Evolutionary conservation across 2,329 filamentous ascomycete species (phyloP).

Genomic region (Claviceps spartinae): DNA sequence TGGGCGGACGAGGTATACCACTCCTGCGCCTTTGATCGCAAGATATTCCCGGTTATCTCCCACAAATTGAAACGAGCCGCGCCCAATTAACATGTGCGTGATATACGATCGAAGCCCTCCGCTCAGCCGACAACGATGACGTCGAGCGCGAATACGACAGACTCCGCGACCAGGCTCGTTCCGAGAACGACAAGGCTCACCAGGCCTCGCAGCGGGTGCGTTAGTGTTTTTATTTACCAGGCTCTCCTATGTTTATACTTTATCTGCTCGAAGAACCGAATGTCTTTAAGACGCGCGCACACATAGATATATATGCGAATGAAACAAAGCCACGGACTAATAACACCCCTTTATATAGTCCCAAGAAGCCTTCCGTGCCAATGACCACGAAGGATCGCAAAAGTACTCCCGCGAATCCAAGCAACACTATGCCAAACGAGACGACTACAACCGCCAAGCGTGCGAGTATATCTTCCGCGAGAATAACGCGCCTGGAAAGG

Average conservation of each 20-base stretch:
- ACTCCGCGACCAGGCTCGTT: constrained; percentile 67
- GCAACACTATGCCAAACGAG: constrained; percentile 68
- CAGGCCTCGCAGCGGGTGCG: constrained; percentile 61
- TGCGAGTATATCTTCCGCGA: constrained; percentile 90
- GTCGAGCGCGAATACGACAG: constrained; percentile 85
- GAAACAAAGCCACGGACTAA: background rate
- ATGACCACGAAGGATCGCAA: constrained; percentile 76
- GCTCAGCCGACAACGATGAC: constrained; percentile 51
- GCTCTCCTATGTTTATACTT: background rate
- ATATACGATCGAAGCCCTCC: constrained; percentile 47
- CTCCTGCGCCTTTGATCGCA: background rate
- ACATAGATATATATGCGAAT: background rate
- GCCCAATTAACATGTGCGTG: background rate
- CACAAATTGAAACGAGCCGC: background rate
- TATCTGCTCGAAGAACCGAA: too few species aligned
- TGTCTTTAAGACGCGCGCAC: too few species aligned
- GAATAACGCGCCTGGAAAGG: constrained; percentile 70
- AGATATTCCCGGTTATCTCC: too few species aligned
- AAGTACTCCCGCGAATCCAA: constrained; percentile 76
- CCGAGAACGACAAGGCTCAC: constrained; percentile 66
- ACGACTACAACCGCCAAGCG: constrained; percentile 80
- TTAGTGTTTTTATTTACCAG: background rate
- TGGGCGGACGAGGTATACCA: constrained; percentile 27
- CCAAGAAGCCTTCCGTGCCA: constrained; percentile 66
- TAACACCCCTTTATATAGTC: constrained; percentile 29